Percentiles rank a stretch among this genome's conserved stretches.
Evolutionary conservation across 1,139 yeast genomes (phyloP).

Genomic region (Suhomyces bolitotheri): DNA sequence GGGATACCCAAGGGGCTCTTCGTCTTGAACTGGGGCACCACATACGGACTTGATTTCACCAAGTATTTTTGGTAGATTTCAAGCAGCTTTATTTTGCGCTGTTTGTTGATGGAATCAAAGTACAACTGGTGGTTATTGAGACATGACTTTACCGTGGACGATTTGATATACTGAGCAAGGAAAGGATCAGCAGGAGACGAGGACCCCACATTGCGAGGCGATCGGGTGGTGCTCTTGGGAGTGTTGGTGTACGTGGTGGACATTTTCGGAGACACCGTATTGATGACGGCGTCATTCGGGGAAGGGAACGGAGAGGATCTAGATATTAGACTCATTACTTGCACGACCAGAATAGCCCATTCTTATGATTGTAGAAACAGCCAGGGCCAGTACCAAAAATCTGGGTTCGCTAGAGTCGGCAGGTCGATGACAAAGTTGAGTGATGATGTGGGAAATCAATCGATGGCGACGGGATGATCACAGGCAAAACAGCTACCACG

Average conservation of each 20-base stretch:
- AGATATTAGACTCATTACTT: slow-evolving; percentile 13
- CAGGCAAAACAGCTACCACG: too few species aligned
- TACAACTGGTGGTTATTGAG: slow-evolving; percentile 26
- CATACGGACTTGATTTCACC: slow-evolving; percentile 9
- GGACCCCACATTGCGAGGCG: slow-evolving; percentile 3
- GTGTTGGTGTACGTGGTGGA: slow-evolving; percentile 5
- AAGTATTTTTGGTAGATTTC: slow-evolving; percentile 32
- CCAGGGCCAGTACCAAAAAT: too few species aligned
- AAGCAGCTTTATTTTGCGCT: slow-evolving; percentile 25
- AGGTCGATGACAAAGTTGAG: too few species aligned
- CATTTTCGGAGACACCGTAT: slow-evolving; percentile 16
- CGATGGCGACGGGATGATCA: too few species aligned
- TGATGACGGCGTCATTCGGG: slow-evolving; percentile 14
- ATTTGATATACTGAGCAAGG: slow-evolving; percentile 31
- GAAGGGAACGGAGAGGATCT: slow-evolving; percentile 15
- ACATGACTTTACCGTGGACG: slow-evolving; percentile 19
- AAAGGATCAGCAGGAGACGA: slow-evolving; percentile 24
- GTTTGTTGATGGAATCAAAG: slow-evolving; percentile 25
- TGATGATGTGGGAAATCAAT: too few species aligned
- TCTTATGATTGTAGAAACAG: too few species aligned
- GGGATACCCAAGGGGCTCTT: slow-evolving; percentile 2
- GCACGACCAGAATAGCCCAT: slow-evolving; percentile 1
- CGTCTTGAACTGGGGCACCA: slow-evolving; percentile 5
- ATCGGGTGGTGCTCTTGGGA: not conserved
- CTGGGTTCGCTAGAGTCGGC: too few species aligned